Conservation (phyloP, 495 filamentous ascomycete genomes). For the Tuber microsphaerosporum region DNA sequence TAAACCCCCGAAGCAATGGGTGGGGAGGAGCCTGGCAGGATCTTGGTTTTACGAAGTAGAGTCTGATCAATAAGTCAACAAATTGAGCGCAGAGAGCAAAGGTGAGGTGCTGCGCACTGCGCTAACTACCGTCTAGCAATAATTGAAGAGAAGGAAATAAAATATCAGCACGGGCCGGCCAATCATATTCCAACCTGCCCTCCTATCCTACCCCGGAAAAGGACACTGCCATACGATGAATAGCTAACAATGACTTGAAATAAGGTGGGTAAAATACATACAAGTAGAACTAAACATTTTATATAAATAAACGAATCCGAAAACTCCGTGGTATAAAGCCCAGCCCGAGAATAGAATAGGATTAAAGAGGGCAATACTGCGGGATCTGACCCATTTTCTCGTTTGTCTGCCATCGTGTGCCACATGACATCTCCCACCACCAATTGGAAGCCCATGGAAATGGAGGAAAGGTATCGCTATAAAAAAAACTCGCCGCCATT, state of each 20-base stretch:
- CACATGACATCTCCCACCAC: neutral
- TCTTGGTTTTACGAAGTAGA: neutral
- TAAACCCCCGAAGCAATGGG: neutral
- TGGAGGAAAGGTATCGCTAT: neutral
- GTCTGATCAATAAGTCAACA: neutral
- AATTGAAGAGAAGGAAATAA: neutral
- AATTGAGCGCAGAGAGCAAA: neutral
- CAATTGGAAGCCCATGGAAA: neutral
- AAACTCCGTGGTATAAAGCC: neutral
- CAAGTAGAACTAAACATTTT: neutral
- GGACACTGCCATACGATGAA: neutral
- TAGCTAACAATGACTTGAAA: neutral
- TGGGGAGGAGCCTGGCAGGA: neutral
- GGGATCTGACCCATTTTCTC: neutral
- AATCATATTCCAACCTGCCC: neutral
- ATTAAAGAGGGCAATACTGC: neutral
- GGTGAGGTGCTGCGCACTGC: neutral
- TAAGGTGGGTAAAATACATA: neutral
- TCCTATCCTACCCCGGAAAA: neutral
- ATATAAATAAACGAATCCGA: neutral
- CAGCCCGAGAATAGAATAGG: neutral
- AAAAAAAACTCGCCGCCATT: neutral
- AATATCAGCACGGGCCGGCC: neutral
- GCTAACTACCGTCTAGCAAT: neutral
- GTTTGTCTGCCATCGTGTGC: neutral